A percentile compares a stretch with the other conserved stretches of the same genome.
Evolutionary conservation across 257 asterid genomes (phyloP).

Genomic region (Lycium barbarum): DNA sequence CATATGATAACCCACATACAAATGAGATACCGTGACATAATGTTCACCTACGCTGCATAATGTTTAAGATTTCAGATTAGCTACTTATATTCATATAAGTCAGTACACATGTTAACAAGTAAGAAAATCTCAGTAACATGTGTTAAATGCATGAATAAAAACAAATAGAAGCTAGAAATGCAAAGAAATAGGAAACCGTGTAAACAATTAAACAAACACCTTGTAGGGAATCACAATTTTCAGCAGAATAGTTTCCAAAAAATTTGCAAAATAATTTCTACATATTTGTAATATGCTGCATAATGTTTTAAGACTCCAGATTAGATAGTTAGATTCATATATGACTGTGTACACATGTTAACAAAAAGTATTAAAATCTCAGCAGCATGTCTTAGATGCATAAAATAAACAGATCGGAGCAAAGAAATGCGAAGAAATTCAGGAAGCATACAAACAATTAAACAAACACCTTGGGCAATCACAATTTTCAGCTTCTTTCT

Average conservation of each 20-base stretch:
- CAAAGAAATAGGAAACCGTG: not conserved
- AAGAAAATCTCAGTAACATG: not conserved
- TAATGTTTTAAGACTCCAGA: too few relatives aligned
- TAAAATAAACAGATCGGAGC: not conserved
- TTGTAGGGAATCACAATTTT: constrained; percentile 59
- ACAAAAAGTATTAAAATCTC: not conserved
- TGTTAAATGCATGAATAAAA: not conserved
- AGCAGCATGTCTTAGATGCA: not conserved
- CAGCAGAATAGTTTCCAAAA: constrained; percentile 28
- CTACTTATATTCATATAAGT: not conserved
- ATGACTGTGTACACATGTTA: too few relatives aligned
- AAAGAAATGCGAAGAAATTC: not conserved
- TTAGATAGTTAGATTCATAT: too few relatives aligned
- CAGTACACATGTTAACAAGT: not conserved
- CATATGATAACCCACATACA: not conserved
- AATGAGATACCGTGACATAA: not conserved
- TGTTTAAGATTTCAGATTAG: not conserved
- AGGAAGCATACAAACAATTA: too few relatives aligned
- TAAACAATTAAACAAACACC: constrained; percentile 34
- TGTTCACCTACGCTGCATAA: not conserved
- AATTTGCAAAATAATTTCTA: too few relatives aligned
- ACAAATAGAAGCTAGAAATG: not conserved
- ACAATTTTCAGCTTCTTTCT: too few relatives aligned
- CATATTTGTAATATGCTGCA: too few relatives aligned
- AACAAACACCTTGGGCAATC: too few relatives aligned